Evolutionary conservation across 768 basidiomycete species (phyloP), one percentile per base, ranked within the genome.

Genomic region (Xerocomellus intermedius): DNA sequence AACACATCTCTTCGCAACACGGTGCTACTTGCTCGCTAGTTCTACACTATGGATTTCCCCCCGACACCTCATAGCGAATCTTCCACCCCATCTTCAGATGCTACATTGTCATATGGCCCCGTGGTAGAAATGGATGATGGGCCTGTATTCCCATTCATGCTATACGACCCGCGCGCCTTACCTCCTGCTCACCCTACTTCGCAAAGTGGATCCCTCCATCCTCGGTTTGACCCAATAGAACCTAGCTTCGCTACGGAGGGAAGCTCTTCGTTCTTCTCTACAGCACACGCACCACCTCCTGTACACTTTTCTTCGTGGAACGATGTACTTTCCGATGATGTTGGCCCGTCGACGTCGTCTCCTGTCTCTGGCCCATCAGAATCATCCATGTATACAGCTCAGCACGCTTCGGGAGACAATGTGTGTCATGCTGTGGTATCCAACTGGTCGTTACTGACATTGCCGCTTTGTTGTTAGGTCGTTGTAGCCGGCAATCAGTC

Each of bases 401-500:
- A 1, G 42, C 9, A 39, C 13, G 30, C 12, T 37, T 42, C 28
- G 3, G 33, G 28, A 13, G 5, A 8, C 22, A 24, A 32, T 9
- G 57, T 59, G 3, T 13, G 59, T 38, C 46, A 47, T 48, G 38
- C 53, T 48, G 58, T 60, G 7, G 12, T 41, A 10, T 19, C 8
- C 9, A 17, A 0, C 32, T 19, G 8, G 8, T 14, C 14, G 6
- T 48, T 8, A 3, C 28, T 60, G 46, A 60, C 26, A 22, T 35
- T 14, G 10, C 9, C 9, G 10, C 12, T 48, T 36, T 16, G 26
- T 39, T 28, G 33, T 14, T 41, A 60, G 59, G 32, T 12, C 12
- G 1, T 30, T 9, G 45, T 6, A 17, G 5, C 19, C 4, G 8
- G 19, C 1, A n/a, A 7, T 13, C 45, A 13, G n/a, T 6, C 26